Conservation (phyloP, 352 stramenopile genomes). For the Globisporangium lucens region DNA sequence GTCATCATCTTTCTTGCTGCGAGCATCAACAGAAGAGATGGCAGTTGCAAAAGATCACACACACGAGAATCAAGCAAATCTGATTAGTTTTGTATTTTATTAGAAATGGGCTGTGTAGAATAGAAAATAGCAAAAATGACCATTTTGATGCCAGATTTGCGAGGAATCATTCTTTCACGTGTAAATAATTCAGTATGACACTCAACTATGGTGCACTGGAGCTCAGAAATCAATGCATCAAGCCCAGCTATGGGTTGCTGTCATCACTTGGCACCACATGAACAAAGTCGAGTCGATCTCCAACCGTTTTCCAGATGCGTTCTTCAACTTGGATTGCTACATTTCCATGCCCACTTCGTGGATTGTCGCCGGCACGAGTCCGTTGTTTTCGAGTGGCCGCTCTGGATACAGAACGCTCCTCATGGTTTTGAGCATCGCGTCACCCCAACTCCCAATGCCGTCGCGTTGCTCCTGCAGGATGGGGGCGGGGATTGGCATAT, state of each 20-base stretch:
- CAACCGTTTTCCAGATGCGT: not conserved
- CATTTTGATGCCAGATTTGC: too few relatives aligned
- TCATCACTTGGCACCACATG: not conserved
- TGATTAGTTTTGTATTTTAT: not conserved
- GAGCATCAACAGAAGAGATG: not conserved
- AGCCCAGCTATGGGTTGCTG: too few relatives aligned
- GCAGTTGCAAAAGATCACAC: not conserved
- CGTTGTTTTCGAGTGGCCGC: not conserved
- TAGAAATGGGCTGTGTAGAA: not conserved
- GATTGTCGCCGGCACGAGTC: not conserved
- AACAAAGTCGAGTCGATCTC: not conserved
- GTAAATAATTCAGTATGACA: too few relatives aligned
- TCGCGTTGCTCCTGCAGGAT: constrained; percentile 2
- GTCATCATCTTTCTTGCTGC: not conserved
- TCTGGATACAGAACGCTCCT: not conserved
- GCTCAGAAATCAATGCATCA: too few relatives aligned
- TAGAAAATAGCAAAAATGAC: not conserved
- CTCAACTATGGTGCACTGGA: too few relatives aligned
- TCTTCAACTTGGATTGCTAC: not conserved
- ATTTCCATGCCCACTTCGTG: not conserved
- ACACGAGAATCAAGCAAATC: not conserved
- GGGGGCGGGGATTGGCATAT: not conserved
- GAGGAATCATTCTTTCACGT: too few relatives aligned
- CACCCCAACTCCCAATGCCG: constrained; percentile 3
- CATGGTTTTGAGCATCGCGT: constrained; percentile 10